Evolutionary conservation across 75 land plant genomes (phyloP), one percentile per base, ranked within the genome.

Genomic region (Selaginella tamariscina): DNA sequence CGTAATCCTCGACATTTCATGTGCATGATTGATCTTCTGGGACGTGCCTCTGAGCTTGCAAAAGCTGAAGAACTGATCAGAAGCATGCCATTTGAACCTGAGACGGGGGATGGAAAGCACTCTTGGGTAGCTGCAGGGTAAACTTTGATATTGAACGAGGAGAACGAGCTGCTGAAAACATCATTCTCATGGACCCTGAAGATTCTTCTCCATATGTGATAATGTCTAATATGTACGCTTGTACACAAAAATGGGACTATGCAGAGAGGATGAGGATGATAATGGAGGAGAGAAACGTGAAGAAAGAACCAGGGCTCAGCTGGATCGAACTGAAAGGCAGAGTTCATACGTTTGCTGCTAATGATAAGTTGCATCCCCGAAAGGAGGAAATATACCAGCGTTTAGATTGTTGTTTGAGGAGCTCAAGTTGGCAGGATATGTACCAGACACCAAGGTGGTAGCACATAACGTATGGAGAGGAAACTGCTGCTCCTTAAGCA

Each of bases 61-160:
- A 62, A 75, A 60, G 73, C 77, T 1, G 30, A 32, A 33, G 68
- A 65, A 8, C 59, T 76, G n/a, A 30, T 71, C 0, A 49, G 1
- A 24, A 67, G 56, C 44, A 85, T 85, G 85, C 80, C 88, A 0
- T 33, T 80, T 1, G 65, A 33, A n/a, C 85, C 85, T 13, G 80
- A 82, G 55, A 75, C 56, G 24, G 28, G 55, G 67, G 33, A 1
- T 75, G 73, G 77, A 65, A 55, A 15, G 30, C 62, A n/a, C 67
- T 75, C 22, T 28, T 75, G 33, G 68, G 56, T 31, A 68, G 72
- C 23, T 76, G 74, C 32, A 49, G 70, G 27, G 24, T 39, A 0
- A 31, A 72, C 74, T 56, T 49, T 23, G 64, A 76, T 39, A 24
- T 28, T 1, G 74, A 59, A 32, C 1, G 64, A 30, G 77, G 77